Evolutionary conservation across 1,284 basidiomycete species (phyloP), one percentile per base, ranked within the genome.

Genomic region (Pulveroboletus sp.): DNA sequence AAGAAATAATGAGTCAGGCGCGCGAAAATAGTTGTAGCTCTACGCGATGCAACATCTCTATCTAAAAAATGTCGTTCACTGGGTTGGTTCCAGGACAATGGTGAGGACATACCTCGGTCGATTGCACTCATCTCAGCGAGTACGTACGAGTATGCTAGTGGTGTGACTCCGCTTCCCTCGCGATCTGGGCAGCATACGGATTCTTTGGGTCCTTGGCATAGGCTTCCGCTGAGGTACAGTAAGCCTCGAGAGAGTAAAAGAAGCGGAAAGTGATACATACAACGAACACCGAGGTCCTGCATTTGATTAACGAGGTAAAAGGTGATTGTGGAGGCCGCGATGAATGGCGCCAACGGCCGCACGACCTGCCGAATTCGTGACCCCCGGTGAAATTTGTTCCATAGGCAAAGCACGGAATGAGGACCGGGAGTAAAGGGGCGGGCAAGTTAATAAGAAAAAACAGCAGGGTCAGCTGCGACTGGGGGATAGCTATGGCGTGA

Each of bases 321-420:
- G 9, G 86, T 89, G 57, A 91, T 64, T 14, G 68, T 67, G 6
- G 82, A 80, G 36, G 89, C 86, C 43, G 79, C 77, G 64, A 89
- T 74, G 80, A 92, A 92, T 9, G 90, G 89, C 80, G 87, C 90
- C 74, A 91, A 67, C 38, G 90, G 88, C 75, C 79, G 84, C 56
- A 80, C 62, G 65, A 92, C 74, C 89, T 91, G 63, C 44, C 29
- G 28, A 33, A 31, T 48, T 46, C 9, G 12, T 35, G 20, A 20
- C 12, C 29, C 31, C 25, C 14, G 5, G 18, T 9, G 24, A 28
- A 20, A 12, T 22, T 11, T 3, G n/a, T n/a, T n/a, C n/a, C n/a
- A n/a, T n/a, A n/a, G n/a, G n/a, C 18, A n/a, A 4, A 8, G n/a
- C 20, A n/a, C 33, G 9, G 36, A 10, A 54, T 9, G 35, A 12